Percentiles rank a stretch among this genome's conserved stretches.
These are phyloP conservation scores for Pichia sp. DNA, from an alignment of 1,139 yeast species.

Conservation along the genomic window DNA sequence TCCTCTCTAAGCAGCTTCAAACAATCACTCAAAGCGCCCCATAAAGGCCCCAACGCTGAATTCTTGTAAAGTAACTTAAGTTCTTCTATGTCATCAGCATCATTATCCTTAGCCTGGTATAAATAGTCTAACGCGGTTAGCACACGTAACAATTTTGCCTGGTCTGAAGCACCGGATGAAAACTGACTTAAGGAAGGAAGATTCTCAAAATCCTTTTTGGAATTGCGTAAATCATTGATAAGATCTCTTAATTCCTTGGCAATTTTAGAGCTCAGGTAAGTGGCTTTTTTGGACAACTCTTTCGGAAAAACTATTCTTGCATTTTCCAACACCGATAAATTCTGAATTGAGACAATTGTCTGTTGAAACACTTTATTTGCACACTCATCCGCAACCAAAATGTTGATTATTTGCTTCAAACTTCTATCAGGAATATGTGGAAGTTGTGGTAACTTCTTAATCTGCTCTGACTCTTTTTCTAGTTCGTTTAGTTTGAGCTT, in stretches of 20 bases:
- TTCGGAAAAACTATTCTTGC: slow-evolving; percentile 63
- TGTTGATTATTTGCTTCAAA: slow-evolving; percentile 58
- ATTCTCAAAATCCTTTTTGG: slow-evolving; percentile 27
- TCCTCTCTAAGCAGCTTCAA: slow-evolving; percentile 55
- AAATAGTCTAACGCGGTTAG: slow-evolving; percentile 86
- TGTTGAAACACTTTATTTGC: slow-evolving; percentile 83
- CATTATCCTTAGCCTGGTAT: slow-evolving; percentile 45
- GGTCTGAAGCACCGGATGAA: slow-evolving; percentile 80
- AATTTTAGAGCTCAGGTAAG: slow-evolving; percentile 52
- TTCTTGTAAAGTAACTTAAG: slow-evolving; percentile 60
- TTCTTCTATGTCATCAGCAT: slow-evolving; percentile 38
- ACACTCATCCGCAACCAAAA: slow-evolving; percentile 81
- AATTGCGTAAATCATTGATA: slow-evolving; percentile 38
- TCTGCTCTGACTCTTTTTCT: slow-evolving; percentile 17
- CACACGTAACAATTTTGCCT: slow-evolving; percentile 77
- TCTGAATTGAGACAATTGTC: slow-evolving; percentile 78
- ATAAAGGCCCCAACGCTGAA: slow-evolving; percentile 69
- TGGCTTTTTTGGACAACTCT: slow-evolving; percentile 67
- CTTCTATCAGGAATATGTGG: slow-evolving; percentile 67
- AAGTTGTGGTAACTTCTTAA: slow-evolving; percentile 34
- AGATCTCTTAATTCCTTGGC: slow-evolving; percentile 54
- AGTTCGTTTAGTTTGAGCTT: slow-evolving; percentile 31
- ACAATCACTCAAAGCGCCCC: slow-evolving; percentile 85
- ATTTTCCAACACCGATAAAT: slow-evolving; percentile 57
- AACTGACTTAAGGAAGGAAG: slow-evolving; percentile 51